Evolutionary conservation across 73 alveolate species (phyloP).

Genomic region (Paramecium pentaurelia): DNA sequence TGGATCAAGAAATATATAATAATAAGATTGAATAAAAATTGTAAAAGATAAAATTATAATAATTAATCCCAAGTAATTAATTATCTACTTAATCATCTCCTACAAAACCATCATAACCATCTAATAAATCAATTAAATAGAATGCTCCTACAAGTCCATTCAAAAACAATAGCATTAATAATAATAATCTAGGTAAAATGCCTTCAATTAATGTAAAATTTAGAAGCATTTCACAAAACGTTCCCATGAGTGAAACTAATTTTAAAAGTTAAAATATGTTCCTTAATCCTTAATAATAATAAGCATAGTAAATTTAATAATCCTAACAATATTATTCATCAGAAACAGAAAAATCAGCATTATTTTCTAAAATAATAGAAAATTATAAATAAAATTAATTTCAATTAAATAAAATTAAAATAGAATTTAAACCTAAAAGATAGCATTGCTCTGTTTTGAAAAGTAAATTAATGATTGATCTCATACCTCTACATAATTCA

Average conservation of each 20-base stretch:
- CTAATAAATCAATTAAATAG: not conserved
- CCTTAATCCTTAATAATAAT: not conserved
- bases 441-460: not conserved
- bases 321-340: not conserved
- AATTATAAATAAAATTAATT: not conserved
- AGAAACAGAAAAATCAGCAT: not conserved
- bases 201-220: not conserved
- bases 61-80: not conserved
- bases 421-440: not conserved
- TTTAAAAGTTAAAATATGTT: not conserved
- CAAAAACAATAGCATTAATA: not conserved
- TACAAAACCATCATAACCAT: not conserved
- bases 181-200: not conserved
- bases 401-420: not conserved
- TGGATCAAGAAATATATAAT: not conserved
- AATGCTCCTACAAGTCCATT: not conserved
- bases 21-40: not conserved
- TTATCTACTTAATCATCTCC: slow-evolving; percentile 18
- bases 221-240: not conserved
- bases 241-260: slow-evolving; percentile 13
- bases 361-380: not conserved
- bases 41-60: not conserved
- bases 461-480: slow-evolving; percentile 4
- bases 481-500: not conserved
- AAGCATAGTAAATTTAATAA: not conserved